Evolutionary conservation across 495 filamentous ascomycete species (phyloP).

Genomic region (Stereocaulon alpinum): DNA sequence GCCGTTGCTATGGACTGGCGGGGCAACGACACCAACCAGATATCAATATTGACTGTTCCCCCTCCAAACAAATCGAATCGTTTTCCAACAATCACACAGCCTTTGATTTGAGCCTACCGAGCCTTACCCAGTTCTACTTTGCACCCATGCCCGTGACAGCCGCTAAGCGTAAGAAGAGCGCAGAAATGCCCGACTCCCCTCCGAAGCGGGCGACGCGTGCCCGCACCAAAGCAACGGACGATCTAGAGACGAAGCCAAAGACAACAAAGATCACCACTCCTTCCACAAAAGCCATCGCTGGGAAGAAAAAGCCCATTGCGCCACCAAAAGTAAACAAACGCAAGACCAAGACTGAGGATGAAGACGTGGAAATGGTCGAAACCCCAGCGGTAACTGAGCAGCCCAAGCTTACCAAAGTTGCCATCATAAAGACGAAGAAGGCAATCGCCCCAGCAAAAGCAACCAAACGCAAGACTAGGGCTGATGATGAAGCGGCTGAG

Average conservation of each 20-base stretch:
- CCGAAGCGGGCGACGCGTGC: constrained; percentile 52
- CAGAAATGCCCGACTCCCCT: constrained; percentile 36
- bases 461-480: constrained; percentile 22
- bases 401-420: constrained; percentile 1
- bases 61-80: neutral
- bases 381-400: neutral
- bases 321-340: constrained; percentile 11
- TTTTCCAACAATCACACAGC: neutral
- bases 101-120: neutral
- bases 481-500: neutral
- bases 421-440: neutral
- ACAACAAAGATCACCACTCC: constrained; percentile 15
- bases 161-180: constrained; percentile 22
- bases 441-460: neutral
- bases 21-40: neutral
- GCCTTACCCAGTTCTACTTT: neutral
- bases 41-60: neutral
- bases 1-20: constrained; percentile 2
- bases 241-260: constrained; percentile 8
- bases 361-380: constrained; percentile 3
- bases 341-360: constrained; percentile 13
- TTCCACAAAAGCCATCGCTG: constrained; percentile 13
- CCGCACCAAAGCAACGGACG: constrained; percentile 30
- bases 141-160: neutral
- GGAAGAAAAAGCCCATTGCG: constrained; percentile 17